Evolutionary conservation across 441 rosid genomes (phyloP).

Genomic region (Jatropha podagrica): DNA sequence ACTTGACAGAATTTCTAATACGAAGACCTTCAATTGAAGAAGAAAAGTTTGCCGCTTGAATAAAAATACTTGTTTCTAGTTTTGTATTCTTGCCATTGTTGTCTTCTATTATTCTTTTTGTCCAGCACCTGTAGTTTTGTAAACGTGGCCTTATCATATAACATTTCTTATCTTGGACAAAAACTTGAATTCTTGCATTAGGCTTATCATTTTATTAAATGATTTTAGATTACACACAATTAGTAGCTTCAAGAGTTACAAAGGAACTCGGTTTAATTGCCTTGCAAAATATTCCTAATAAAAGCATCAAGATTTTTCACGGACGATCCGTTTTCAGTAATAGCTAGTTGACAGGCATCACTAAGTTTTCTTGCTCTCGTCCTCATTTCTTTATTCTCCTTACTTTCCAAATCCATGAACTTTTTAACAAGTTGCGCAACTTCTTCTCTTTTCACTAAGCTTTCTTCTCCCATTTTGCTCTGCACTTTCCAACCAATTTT

Average conservation of each 20-base stretch:
- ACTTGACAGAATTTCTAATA: too few relatives aligned
- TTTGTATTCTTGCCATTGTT: too few relatives aligned
- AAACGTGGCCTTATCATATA: too few relatives aligned
- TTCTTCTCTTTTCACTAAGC: slow-evolving; percentile 14
- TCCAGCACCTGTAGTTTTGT: too few relatives aligned
- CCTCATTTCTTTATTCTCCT: slow-evolving; percentile 29
- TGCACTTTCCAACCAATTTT: slow-evolving; percentile 39
- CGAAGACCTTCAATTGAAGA: too few relatives aligned
- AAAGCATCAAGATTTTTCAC: slow-evolving; percentile 23
- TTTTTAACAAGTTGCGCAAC: slow-evolving; percentile 16
- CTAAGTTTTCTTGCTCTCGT: slow-evolving; percentile 22
- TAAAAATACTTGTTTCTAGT: too few relatives aligned
- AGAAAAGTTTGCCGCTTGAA: too few relatives aligned
- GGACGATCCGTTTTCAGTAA: slow-evolving; percentile 29
- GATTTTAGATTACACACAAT: too few relatives aligned
- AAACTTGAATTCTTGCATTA: too few relatives aligned
- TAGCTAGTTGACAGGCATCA: slow-evolving; percentile 22
- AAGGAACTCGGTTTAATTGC: neutral
- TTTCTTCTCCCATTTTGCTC: neutral
- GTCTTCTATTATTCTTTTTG: too few relatives aligned
- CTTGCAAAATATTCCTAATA: slow-evolving; percentile 5
- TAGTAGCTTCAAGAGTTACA: neutral
- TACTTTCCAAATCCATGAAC: slow-evolving; percentile 35
- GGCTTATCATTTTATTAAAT: too few relatives aligned
- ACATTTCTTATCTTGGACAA: too few relatives aligned